Evolutionary conservation across 257 asterid species (phyloP).

Genomic region (Leptodermis oblonga): DNA sequence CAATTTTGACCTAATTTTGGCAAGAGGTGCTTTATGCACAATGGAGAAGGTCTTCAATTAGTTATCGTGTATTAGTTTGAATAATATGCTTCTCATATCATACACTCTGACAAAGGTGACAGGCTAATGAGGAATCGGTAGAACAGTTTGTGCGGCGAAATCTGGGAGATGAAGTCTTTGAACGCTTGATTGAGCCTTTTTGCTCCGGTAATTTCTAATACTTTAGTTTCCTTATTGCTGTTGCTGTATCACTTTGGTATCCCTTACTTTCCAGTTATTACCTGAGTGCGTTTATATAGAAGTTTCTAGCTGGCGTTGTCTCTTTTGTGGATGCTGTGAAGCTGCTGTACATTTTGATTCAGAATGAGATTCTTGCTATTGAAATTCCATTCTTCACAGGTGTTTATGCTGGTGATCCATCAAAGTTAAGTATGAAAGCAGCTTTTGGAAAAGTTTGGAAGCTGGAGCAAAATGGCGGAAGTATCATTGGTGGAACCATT

Average conservation of each 20-base stretch:
- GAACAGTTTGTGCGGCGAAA: slow-evolving; percentile 95
- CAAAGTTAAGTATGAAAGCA: slow-evolving; percentile 93
- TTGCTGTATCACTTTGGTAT: neutral
- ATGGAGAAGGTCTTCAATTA: neutral
- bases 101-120: slow-evolving; percentile 52
- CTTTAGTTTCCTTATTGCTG: neutral
- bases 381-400: slow-evolving; percentile 37
- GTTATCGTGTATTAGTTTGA: neutral
- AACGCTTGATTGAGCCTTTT: slow-evolving; percentile 95
- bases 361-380: neutral
- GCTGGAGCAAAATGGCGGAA: slow-evolving; percentile 89
- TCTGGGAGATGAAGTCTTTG: slow-evolving; percentile 90
- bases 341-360: neutral
- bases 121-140: slow-evolving; percentile 92
- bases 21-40: neutral
- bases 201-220: slow-evolving; percentile 63
- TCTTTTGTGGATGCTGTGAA: neutral
- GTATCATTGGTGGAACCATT: slow-evolving; percentile 88
- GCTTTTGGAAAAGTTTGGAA: slow-evolving; percentile 99
- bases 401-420: slow-evolving; percentile 98
- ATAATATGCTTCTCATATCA: slow-evolving; percentile 24
- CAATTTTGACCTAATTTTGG: neutral
- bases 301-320: neutral
- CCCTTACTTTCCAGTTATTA: neutral
- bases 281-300: neutral